phyloP scores from a whole-genome alignment of 768 basidiomycete genomes.

The Saitozyma podzolica region DNA sequence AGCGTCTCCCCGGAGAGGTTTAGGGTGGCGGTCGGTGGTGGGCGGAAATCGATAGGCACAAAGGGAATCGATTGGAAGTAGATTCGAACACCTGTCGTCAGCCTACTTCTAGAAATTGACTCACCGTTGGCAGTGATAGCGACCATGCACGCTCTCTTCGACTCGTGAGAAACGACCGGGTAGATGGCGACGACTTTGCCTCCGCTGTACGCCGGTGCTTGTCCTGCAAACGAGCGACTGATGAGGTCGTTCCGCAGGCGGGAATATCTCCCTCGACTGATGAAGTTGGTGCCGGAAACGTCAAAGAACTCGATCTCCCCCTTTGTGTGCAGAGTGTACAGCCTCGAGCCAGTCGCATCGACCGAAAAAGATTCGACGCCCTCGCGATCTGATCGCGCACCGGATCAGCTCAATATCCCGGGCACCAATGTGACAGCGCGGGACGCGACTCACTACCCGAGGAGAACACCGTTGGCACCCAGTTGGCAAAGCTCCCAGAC shows the following conservation, averaged over 20 bases:
- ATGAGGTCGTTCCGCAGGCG: conserved; percentile 10
- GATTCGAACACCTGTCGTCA: conserved; percentile 65
- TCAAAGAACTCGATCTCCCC: conserved; percentile 45
- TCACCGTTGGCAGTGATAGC: conserved; percentile 69
- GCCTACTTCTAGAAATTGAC: conserved; percentile 13
- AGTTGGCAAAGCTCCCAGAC: conserved; percentile 71
- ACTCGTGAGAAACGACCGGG: conserved; percentile 67
- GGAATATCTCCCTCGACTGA: conserved; percentile 22
- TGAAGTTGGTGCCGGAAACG: conserved; percentile 27
- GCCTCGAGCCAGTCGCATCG: conserved; percentile 42
- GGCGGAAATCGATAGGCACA: conserved; percentile 26
- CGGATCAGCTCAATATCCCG: conserved; percentile 11
- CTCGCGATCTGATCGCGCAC: conserved; percentile 32
- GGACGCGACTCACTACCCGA: conserved; percentile 60
- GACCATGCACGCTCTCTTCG: conserved; percentile 70
- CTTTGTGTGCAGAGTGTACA: conserved; percentile 47
- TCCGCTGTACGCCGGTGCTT: conserved; percentile 12
- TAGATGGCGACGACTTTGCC: conserved; percentile 62
- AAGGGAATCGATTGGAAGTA: conserved; percentile 61
- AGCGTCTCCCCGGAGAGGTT: conserved; percentile 62
- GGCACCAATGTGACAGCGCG: no score
- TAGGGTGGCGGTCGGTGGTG: conserved; percentile 59
- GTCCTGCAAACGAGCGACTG: background rate
- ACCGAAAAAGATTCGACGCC: conserved; percentile 43
- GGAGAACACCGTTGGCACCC: conserved; percentile 72